Evolutionary conservation across 306 rosid genomes (phyloP).

Genomic region (Malus sylvestris): DNA sequence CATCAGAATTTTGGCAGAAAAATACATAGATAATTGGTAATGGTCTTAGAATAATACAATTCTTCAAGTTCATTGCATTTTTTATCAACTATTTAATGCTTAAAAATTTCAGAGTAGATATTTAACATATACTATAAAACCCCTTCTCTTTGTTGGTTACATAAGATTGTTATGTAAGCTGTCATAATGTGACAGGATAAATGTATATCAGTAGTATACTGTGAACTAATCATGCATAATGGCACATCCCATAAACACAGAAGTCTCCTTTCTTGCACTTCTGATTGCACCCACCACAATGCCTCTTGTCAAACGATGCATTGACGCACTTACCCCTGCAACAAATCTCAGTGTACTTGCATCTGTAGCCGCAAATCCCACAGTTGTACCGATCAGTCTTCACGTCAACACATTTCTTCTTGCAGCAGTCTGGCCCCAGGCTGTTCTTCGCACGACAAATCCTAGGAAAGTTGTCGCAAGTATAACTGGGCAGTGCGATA

Average conservation of each 20-base stretch:
- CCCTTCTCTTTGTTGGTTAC: no score
- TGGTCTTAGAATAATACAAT: no score
- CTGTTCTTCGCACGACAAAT: conserved; percentile 34
- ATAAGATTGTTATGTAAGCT: no score
- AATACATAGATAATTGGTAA: no score
- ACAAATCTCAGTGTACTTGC: conserved; percentile 33
- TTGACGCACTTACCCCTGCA: conserved; percentile 45
- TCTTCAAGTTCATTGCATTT: no score
- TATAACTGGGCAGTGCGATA: background rate
- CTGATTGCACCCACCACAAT: conserved; percentile 42
- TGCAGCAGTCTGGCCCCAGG: conserved; percentile 33
- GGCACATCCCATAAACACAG: background rate
- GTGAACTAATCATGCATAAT: background rate
- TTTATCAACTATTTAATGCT: no score
- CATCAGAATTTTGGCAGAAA: no score
- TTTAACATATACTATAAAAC: no score
- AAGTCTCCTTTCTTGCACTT: conserved; percentile 37
- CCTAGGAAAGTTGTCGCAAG: conserved; percentile 29
- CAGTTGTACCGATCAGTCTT: conserved; percentile 30
- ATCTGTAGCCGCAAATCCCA: conserved; percentile 35
- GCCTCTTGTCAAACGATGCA: conserved; percentile 23
- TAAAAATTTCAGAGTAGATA: no score
- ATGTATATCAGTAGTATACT: background rate
- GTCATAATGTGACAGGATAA: background rate
- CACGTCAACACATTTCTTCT: conserved; percentile 35